phyloP scores from a whole-genome alignment of 192 early-diverging fungal species.

The Coemansia umbellata region DNA sequence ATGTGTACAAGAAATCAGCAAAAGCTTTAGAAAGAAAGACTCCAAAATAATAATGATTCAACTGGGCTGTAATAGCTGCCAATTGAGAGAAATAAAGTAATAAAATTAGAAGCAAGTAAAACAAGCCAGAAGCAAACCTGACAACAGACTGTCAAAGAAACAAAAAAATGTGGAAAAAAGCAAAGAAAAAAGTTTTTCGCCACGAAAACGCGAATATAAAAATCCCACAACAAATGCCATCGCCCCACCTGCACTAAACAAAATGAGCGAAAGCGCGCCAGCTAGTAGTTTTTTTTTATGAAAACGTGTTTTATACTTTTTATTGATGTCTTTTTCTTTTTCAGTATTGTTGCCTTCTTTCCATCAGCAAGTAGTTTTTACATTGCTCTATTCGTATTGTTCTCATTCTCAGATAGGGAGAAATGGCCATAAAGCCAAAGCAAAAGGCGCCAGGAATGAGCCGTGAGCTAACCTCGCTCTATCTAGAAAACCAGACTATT shows the following conservation, averaged over 20 bases:
- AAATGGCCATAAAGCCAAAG: slow-evolving; percentile 29
- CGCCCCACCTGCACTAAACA: background rate
- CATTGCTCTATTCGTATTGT: background rate
- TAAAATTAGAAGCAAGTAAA: no score
- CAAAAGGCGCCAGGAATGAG: slow-evolving; percentile 27
- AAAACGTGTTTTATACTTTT: background rate
- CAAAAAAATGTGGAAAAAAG: background rate
- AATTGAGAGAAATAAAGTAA: no score
- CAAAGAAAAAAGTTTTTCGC: slow-evolving; percentile 7
- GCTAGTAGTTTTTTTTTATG: background rate
- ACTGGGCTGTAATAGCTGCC: no score
- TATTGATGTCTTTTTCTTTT: slow-evolving; percentile 2
- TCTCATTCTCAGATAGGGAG: background rate
- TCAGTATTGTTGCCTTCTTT: background rate
- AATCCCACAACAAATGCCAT: slow-evolving; percentile 2
- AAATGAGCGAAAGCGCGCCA: background rate
- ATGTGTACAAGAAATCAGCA: no score
- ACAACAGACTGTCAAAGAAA: background rate
- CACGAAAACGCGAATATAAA: background rate
- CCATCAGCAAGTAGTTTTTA: no score
- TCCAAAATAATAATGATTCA: no score
- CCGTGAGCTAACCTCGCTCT: slow-evolving; percentile 45
- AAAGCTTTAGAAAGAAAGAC: no score
- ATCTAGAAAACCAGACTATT: slow-evolving; percentile 42
- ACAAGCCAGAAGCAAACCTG: no score